Evolutionary conservation across 306 rosid genomes (phyloP).

Genomic region (Trichosanthes truncata): DNA sequence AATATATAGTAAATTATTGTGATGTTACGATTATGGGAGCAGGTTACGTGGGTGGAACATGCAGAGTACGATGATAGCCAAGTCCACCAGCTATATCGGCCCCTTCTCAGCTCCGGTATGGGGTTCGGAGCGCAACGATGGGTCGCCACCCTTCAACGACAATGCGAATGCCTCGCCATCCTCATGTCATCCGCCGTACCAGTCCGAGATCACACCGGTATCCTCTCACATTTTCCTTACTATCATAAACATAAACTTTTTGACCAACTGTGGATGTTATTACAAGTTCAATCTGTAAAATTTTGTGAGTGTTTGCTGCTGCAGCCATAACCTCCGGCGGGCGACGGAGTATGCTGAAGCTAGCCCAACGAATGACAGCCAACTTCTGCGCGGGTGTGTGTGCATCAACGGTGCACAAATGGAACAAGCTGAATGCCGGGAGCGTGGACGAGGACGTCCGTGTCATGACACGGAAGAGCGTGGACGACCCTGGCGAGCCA

Average conservation of each 20-base stretch:
- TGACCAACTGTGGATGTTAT: background rate
- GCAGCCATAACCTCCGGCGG: slow-evolving; percentile 58
- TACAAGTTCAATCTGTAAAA: background rate
- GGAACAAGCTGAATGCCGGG: slow-evolving; percentile 75
- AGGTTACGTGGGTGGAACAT: slow-evolving; percentile 99
- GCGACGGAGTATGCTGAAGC: slow-evolving; percentile 85
- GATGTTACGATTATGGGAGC: background rate
- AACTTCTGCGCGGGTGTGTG: slow-evolving; percentile 96
- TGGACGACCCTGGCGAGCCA: slow-evolving; percentile 91
- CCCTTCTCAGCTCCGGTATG: slow-evolving; percentile 73
- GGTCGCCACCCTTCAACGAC: slow-evolving; percentile 90
- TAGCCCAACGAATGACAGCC: slow-evolving; percentile 89
- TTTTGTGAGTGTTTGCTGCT: background rate
- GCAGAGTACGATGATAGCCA: slow-evolving; percentile 81
- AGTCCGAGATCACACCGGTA: slow-evolving; percentile 58
- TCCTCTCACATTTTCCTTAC: background rate
- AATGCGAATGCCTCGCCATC: slow-evolving; percentile 81
- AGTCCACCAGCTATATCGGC: slow-evolving; percentile 69
- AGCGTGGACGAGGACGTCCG: slow-evolving; percentile 79
- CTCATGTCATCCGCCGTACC: slow-evolving; percentile 71
- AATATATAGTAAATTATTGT: background rate
- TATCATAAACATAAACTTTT: background rate
- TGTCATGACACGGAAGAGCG: slow-evolving; percentile 88
- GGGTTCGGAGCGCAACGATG: slow-evolving; percentile 87
- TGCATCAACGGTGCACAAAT: slow-evolving; percentile 82